Evolutionary conservation across 352 stramenopile genomes (phyloP), one percentile per base, ranked within the genome.

Genomic region (Aphanomyces stellatus): DNA sequence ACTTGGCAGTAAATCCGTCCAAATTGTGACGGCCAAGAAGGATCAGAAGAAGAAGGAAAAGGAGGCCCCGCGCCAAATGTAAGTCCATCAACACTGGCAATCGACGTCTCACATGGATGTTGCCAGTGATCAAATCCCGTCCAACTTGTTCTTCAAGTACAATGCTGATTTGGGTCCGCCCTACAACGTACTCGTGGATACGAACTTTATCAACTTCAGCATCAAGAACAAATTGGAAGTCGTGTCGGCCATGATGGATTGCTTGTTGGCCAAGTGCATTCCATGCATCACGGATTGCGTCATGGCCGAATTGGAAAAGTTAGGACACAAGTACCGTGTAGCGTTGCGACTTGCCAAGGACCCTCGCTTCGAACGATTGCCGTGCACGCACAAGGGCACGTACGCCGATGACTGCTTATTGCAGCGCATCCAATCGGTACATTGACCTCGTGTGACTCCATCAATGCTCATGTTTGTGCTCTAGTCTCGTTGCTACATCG

Each of bases 161-260:
- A 99, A 99, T 76, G 92, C 96, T 28, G 91, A 98, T 49, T 82
- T 99, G 17, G 98, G 97, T 4, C 95, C 95, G 40, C 97, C 97
- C 35, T 99, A 99, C 79, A 96, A 98, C 78, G 88, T 99, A 43
- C 78, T 99, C 15, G 85, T 99, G 51, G 98, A 99, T 89, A 99
- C 98, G 24, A 99, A 99, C 78, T 99, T 99, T 86, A 99, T 99
- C 78, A 99, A 99, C 76, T 99, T 99, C 70, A 98, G 91, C 37
- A 99, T 99, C 80, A 98, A 98, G 69, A 98, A 99, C 85, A 97
- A 97, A 73, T 88, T 99, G 63, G 98, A 99, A 74, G 90, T 99
- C 40, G 89, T 99, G 22, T 97, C 97, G 51, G 88, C 92, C 46
- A 99, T 99, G 96, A 99, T 99, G 97, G 97, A 99, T 82, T 99